A percentile compares a stretch with the other conserved stretches of the same genome.
Evolutionary conservation across 2,329 filamentous ascomycete genomes (phyloP).

Genomic region (Cryphonectria naterciae): DNA sequence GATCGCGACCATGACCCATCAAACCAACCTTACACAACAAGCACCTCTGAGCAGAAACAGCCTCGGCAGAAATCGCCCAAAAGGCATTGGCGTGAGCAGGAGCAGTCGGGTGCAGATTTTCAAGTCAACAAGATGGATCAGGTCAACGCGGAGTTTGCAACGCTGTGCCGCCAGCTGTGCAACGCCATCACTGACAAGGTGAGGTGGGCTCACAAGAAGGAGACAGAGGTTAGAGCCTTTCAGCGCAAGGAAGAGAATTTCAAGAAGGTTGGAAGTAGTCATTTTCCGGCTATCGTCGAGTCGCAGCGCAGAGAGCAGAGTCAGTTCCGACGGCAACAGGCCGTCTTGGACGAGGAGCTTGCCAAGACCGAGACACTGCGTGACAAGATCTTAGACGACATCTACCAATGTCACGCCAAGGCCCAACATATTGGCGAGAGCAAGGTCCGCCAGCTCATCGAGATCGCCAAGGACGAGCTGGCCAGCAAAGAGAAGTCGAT

Average conservation of each 20-base stretch:
- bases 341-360: constrained; percentile 19
- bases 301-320: constrained; percentile 4
- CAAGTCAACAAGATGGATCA: constrained; percentile 13
- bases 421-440: constrained; percentile 19
- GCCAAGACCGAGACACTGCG: background rate
- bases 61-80: background rate
- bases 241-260: constrained; percentile 18
- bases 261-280: constrained; percentile 11
- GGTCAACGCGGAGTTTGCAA: constrained; percentile 16
- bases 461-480: constrained; percentile 14
- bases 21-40: background rate
- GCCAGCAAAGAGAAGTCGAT: background rate
- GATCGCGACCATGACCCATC: background rate
- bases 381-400: background rate
- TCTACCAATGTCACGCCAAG: constrained; percentile 9
- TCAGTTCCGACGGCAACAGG: constrained; percentile 12
- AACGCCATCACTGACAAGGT: constrained; percentile 15
- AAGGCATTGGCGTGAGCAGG: background rate
- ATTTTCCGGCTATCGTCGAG: constrained; percentile 22
- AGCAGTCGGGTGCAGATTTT: background rate
- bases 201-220: constrained; percentile 19
- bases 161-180: constrained; percentile 10
- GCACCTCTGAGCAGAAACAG: background rate
- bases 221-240: constrained; percentile 14
- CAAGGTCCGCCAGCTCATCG: constrained; percentile 23